Conservation (phyloP, 345 rosid species). For the Populus deltoides region DNA sequence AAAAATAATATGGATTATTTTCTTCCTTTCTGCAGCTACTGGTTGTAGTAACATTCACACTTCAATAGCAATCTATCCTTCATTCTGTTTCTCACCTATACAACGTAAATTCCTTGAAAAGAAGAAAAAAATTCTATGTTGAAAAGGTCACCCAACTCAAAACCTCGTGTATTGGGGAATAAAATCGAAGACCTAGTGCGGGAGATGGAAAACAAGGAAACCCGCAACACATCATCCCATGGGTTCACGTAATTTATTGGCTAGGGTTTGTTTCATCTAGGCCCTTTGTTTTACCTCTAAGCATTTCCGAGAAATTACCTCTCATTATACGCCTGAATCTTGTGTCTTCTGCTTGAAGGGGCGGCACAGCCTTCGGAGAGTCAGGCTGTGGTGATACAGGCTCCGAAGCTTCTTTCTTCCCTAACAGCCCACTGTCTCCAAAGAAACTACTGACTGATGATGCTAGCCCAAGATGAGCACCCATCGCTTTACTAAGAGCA, state of each 20-base stretch:
- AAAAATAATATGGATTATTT: too few species aligned
- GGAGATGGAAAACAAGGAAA: background rate
- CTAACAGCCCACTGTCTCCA: slow-evolving; percentile 75
- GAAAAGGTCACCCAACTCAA: background rate
- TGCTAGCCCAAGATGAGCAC: slow-evolving; percentile 87
- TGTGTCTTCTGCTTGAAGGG: slow-evolving; percentile 62
- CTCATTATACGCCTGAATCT: slow-evolving; percentile 92
- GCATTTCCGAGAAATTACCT: slow-evolving; percentile 85
- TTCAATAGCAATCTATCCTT: too few species aligned
- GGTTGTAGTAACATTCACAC: too few species aligned
- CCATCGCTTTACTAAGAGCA: slow-evolving; percentile 83
- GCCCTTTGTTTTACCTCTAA: slow-evolving; percentile 61
- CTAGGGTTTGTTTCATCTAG: slow-evolving; percentile 51
- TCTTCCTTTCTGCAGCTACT: too few species aligned
- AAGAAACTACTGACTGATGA: slow-evolving; percentile 87
- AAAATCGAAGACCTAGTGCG: background rate
- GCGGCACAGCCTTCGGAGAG: slow-evolving; percentile 40
- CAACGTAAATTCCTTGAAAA: too few species aligned
- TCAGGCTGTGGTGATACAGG: slow-evolving; percentile 21
- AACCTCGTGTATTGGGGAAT: background rate
- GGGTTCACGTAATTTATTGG: slow-evolving; percentile 11
- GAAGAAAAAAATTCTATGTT: too few species aligned
- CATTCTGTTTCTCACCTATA: too few species aligned
- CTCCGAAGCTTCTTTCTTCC: slow-evolving; percentile 65
- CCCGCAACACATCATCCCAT: background rate